A percentile compares a stretch with the other conserved stretches of the same genome.
These are phyloP conservation scores for Alloteropsis angusta DNA, from an alignment of 202 grass and related monocot genomes.

Conservation along the genomic window DNA sequence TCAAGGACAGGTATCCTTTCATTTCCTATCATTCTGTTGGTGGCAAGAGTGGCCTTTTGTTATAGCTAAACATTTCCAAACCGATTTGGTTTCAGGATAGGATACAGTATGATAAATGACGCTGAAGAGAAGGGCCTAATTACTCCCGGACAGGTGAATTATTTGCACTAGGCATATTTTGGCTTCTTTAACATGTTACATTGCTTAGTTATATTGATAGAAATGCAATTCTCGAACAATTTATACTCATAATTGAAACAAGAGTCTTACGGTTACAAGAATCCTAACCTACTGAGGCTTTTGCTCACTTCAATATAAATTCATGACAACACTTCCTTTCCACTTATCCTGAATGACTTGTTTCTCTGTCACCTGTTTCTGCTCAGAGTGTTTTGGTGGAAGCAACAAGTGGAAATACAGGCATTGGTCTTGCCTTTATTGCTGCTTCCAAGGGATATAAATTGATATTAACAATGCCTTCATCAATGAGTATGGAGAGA, in stretches of 20 bases:
- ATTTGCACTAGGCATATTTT: background rate
- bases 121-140: constrained; percentile 72
- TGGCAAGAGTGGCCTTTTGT: background rate
- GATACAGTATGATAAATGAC: constrained; percentile 81
- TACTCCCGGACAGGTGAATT: constrained; percentile 68
- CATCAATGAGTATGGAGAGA: constrained; percentile 90
- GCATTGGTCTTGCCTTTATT: constrained; percentile 95
- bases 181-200: background rate
- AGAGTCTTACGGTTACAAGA: too few relatives aligned
- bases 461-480: constrained; percentile 84
- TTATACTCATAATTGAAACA: background rate
- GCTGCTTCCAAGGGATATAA: constrained; percentile 90
- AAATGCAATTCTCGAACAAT: background rate
- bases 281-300: background rate
- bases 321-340: background rate
- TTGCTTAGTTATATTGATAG: background rate
- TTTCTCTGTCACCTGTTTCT: background rate
- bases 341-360: background rate
- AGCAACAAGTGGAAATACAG: constrained; percentile 87
- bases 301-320: background rate
- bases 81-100: constrained; percentile 56
- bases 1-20: constrained; percentile 69
- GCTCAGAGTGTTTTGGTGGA: constrained; percentile 74
- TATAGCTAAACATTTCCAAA: background rate
- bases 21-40: background rate